Evolutionary conservation across 1,139 yeast species (phyloP).

Genomic region (Pichia sp.): DNA sequence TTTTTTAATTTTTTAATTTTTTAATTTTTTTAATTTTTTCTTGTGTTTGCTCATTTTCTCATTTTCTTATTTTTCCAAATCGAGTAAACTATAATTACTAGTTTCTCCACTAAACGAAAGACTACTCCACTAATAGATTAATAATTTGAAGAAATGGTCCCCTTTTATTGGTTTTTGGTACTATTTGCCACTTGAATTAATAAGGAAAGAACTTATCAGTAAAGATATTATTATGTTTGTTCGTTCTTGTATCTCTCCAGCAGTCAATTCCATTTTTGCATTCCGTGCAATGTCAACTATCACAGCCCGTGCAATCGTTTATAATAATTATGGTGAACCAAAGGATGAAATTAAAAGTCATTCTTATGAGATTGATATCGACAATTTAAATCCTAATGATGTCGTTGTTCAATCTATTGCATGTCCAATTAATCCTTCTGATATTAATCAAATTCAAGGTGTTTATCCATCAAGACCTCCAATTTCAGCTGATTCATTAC

Average conservation of each 20-base stretch:
- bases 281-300: slow-evolving; percentile 18
- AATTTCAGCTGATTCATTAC: slow-evolving; percentile 42
- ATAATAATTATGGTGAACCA: slow-evolving; percentile 56
- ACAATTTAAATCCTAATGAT: slow-evolving; percentile 33
- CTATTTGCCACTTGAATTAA: too few species aligned
- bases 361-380: slow-evolving; percentile 42
- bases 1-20: too few species aligned
- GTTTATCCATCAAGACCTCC: slow-evolving; percentile 82
- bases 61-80: too few species aligned
- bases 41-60: too few species aligned
- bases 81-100: too few species aligned
- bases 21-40: too few species aligned
- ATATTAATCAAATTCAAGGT: slow-evolving; percentile 86
- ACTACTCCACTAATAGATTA: too few species aligned
- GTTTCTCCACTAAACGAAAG: too few species aligned
- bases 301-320: slow-evolving; percentile 48
- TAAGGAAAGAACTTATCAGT: too few species aligned
- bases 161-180: too few species aligned
- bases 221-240: slow-evolving; percentile 2
- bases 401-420: slow-evolving; percentile 64
- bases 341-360: slow-evolving; percentile 48
- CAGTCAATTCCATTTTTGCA: neutral
- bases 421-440: slow-evolving; percentile 90
- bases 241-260: neutral
- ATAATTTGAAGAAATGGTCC: too few species aligned